Evolutionary conservation across 2,329 filamentous ascomycete genomes (phyloP).

Genomic region (Claviceps arundinis): DNA sequence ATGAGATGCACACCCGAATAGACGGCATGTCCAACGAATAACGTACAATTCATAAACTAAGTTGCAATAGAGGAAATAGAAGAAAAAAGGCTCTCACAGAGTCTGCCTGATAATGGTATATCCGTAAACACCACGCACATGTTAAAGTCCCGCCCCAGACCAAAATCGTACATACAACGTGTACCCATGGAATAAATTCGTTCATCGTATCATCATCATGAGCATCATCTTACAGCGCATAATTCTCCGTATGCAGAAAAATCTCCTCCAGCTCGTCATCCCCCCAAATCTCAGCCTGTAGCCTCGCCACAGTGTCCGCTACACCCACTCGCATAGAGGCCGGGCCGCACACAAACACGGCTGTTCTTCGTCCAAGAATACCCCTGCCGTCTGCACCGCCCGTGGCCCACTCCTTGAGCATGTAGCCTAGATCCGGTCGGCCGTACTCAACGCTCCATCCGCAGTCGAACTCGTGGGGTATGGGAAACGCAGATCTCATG

Average conservation of each 20-base stretch:
- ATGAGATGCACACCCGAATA: no score
- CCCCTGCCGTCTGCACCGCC: conserved; percentile 53
- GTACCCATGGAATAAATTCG: not conserved
- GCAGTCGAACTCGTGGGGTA: conserved; percentile 53
- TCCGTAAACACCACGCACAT: not conserved
- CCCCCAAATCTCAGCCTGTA: conserved; percentile 75
- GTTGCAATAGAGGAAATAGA: no score
- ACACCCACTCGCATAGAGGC: conserved; percentile 79
- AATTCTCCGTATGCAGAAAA: conserved; percentile 90
- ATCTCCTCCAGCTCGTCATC: conserved; percentile 74
- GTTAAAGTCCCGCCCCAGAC: not conserved
- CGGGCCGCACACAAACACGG: conserved; percentile 88
- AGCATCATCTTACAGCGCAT: conserved; percentile 51
- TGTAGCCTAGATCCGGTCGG: conserved; percentile 73
- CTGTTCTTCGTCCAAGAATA: conserved; percentile 66
- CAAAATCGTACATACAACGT: not conserved
- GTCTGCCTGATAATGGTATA: not conserved
- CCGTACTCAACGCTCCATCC: conserved; percentile 92
- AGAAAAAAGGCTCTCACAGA: no score
- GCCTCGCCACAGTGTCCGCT: conserved; percentile 65
- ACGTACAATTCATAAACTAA: no score
- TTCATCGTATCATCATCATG: not conserved
- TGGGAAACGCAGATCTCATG: conserved; percentile 79
- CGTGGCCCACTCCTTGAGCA: conserved; percentile 70
- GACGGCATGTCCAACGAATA: no score